A percentile compares a stretch with the other conserved stretches of the same genome.
Conservation (phyloP, 352 stramenopile genomes). For the Pythium sp. region DNA sequence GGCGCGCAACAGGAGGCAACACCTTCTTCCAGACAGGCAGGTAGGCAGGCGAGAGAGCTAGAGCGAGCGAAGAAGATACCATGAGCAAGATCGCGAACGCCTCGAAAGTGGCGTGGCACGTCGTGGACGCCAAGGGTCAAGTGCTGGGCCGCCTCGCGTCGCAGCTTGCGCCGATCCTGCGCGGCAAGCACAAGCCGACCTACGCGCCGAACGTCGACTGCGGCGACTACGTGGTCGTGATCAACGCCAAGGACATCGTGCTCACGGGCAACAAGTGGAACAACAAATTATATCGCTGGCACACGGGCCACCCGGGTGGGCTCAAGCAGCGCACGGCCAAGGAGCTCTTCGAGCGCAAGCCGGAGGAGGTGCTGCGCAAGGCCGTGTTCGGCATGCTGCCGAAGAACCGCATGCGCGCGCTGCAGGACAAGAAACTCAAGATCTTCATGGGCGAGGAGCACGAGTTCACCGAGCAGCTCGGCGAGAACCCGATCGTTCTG, state of each 20-base stretch:
- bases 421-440: conserved; percentile 95
- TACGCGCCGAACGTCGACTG: conserved; percentile 97
- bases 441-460: conserved; percentile 94
- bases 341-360: conserved; percentile 93
- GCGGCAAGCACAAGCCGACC: conserved; percentile 99
- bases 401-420: conserved; percentile 95
- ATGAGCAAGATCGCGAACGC: conserved; percentile 83
- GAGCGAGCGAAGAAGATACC: conserved; percentile 13
- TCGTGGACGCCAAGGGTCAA: conserved; percentile 95
- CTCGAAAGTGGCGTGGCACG: conserved; percentile 92
- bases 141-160: conserved; percentile 95
- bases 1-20: not conserved
- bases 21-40: not conserved
- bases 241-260: conserved; percentile 95
- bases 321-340: conserved; percentile 95
- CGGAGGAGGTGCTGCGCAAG: conserved; percentile 94
- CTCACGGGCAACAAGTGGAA: conserved; percentile 97
- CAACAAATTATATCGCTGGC: conserved; percentile 97
- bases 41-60: not conserved
- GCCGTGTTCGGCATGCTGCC: conserved; percentile 98
- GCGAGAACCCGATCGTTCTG: conserved; percentile 78
- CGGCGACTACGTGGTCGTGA: conserved; percentile 97
- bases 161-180: conserved; percentile 95
- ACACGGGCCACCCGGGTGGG: conserved; percentile 96
- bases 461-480: conserved; percentile 89